phyloP scores from a whole-genome alignment of 2,329 filamentous ascomycete species.

The Paecilomyces formosus region DNA sequence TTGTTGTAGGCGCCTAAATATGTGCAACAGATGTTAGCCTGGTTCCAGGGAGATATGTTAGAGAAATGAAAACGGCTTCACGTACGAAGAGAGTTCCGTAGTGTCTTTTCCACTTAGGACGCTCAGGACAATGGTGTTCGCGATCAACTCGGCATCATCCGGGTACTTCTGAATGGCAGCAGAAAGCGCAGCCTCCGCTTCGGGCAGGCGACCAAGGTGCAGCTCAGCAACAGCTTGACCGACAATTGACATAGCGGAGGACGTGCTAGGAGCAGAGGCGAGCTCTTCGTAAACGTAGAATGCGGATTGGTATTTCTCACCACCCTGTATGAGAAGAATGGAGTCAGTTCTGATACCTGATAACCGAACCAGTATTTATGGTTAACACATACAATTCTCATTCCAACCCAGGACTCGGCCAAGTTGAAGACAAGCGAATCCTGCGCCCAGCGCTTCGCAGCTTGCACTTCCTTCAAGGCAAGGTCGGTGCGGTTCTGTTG shows the following conservation, averaged over 20 bases:
- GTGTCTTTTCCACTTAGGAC: constrained; percentile 67
- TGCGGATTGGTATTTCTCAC: constrained; percentile 90
- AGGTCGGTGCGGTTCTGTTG: constrained; percentile 87
- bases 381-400: constrained; percentile 61
- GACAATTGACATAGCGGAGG: constrained; percentile 67
- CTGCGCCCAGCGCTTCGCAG: constrained; percentile 88
- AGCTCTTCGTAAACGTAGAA: constrained; percentile 98
- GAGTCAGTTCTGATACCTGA: background rate
- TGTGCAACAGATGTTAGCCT: background rate
- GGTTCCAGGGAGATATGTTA: background rate
- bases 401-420: constrained; percentile 88
- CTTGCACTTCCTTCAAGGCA: constrained; percentile 78
- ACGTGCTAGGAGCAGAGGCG: constrained; percentile 75
- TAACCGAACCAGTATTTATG: background rate
- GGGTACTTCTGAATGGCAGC: constrained; percentile 70
- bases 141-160: constrained; percentile 65
- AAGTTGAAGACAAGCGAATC: constrained; percentile 90
- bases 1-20: constrained; percentile 34
- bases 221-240: constrained; percentile 87
- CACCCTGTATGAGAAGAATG: constrained; percentile 53
- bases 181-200: constrained; percentile 79
- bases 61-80: constrained; percentile 9
- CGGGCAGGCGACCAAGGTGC: constrained; percentile 79
- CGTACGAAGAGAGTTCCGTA: constrained; percentile 56
- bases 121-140: constrained; percentile 74